Evolutionary conservation across 495 filamentous ascomycete genomes (phyloP).

Genomic region (Extremus antarcticus): DNA sequence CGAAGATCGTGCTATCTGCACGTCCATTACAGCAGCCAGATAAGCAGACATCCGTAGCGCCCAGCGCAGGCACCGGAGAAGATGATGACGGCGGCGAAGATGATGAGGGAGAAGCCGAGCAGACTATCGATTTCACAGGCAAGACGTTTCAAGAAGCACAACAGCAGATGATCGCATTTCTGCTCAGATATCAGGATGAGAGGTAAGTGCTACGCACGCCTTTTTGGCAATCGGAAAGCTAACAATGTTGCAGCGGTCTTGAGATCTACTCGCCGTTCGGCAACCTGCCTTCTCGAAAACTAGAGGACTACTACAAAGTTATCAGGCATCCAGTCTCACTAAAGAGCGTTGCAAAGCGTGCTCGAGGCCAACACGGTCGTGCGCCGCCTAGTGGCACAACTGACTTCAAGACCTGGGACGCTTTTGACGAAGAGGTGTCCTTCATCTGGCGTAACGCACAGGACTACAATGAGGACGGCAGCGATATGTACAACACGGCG

Average conservation of each 20-base stretch:
- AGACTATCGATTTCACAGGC: slow-evolving; percentile 41
- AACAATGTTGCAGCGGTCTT: slow-evolving; percentile 31
- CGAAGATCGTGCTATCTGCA: slow-evolving; percentile 2
- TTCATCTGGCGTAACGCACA: slow-evolving; percentile 79
- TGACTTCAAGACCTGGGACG: slow-evolving; percentile 65
- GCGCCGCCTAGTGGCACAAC: slow-evolving; percentile 52
- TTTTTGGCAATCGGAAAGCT: not conserved
- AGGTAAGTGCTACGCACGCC: slow-evolving; percentile 32
- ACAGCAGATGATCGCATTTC: slow-evolving; percentile 62
- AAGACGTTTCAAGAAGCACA: slow-evolving; percentile 69
- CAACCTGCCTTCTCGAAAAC: slow-evolving; percentile 49
- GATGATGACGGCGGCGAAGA: slow-evolving; percentile 28
- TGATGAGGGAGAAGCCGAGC: slow-evolving; percentile 32
- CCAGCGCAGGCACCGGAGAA: slow-evolving; percentile 37
- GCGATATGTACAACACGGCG: slow-evolving; percentile 61
- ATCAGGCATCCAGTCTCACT: slow-evolving; percentile 65
- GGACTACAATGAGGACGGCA: slow-evolving; percentile 80
- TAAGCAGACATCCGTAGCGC: slow-evolving; percentile 19
- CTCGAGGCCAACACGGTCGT: slow-evolving; percentile 56
- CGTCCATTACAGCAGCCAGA: slow-evolving; percentile 9
- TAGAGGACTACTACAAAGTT: slow-evolving; percentile 66
- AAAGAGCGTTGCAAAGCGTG: slow-evolving; percentile 56
- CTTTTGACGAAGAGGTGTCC: slow-evolving; percentile 66
- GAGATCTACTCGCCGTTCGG: slow-evolving; percentile 54
- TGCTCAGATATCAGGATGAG: slow-evolving; percentile 52